These are phyloP conservation scores for Nicotiana paniculata DNA, from an alignment of 257 asterid species.

Conservation along the genomic window DNA sequence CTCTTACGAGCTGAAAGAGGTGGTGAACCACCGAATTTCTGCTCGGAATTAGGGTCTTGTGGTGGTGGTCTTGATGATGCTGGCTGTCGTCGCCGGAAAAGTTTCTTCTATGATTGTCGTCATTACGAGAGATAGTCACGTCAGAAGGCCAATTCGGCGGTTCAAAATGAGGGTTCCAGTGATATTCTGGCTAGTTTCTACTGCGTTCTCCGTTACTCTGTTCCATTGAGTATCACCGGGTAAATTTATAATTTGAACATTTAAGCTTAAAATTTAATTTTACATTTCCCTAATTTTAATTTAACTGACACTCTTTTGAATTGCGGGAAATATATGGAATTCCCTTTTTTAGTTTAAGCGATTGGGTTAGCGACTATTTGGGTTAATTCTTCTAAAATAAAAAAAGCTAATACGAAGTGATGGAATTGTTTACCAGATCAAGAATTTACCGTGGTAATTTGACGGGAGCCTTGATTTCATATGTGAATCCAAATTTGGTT, in stretches of 20 bases:
- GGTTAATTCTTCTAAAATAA: too few species aligned
- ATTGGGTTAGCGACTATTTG: too few species aligned
- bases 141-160: neutral
- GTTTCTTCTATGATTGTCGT: neutral
- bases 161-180: slow-evolving; percentile 8
- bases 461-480: too few species aligned
- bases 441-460: too few species aligned
- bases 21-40: slow-evolving; percentile 1
- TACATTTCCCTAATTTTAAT: too few species aligned
- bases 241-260: neutral
- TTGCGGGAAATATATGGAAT: too few species aligned
- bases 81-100: slow-evolving; percentile 7
- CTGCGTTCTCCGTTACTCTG: slow-evolving; percentile 4
- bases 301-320: too few species aligned
- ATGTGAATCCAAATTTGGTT: too few species aligned
- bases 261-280: too few species aligned
- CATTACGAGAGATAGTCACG: slow-evolving; percentile 1
- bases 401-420: too few species aligned
- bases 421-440: too few species aligned
- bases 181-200: slow-evolving; percentile 2
- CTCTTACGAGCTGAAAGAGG: slow-evolving; percentile 22
- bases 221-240: neutral
- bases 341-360: too few species aligned
- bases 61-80: neutral
- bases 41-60: neutral